These are phyloP conservation scores for Sarcomyxa edulis DNA, from an alignment of 768 basidiomycete genomes.

Conservation along the genomic window DNA sequence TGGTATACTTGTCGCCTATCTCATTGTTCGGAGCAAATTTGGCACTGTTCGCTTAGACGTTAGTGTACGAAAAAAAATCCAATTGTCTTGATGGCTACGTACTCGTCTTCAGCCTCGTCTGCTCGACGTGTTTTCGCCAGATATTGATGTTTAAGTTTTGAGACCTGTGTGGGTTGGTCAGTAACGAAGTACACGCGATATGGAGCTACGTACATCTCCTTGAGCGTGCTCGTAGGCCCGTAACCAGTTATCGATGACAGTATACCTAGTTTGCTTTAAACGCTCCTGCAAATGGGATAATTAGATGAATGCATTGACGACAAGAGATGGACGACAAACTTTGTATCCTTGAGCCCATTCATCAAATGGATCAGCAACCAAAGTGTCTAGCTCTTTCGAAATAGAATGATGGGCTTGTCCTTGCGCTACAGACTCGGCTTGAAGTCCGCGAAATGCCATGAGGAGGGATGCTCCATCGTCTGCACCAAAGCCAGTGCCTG, in stretches of 20 bases:
- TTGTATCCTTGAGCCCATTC: conserved; percentile 75
- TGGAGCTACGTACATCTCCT: conserved; percentile 29
- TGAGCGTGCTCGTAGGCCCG: conserved; percentile 66
- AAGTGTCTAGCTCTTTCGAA: conserved; percentile 67
- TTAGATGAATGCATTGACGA: conserved; percentile 8
- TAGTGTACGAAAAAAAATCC: conserved; percentile 10
- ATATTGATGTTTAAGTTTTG: conserved; percentile 74
- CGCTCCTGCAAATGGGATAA: conserved; percentile 41
- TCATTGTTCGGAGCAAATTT: conserved; percentile 77
- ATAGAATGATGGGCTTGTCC: conserved; percentile 71
- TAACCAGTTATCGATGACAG: conserved; percentile 62
- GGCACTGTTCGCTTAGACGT: conserved; percentile 63
- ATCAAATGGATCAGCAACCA: conserved; percentile 78
- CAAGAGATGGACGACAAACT: conserved; percentile 28
- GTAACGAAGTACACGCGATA: background rate
- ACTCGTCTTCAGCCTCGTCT: conserved; percentile 95
- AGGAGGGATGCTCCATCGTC: conserved; percentile 84
- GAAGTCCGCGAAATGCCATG: conserved; percentile 75
- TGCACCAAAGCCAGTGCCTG: conserved; percentile 63
- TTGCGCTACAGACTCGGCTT: conserved; percentile 64
- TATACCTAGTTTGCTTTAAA: conserved; percentile 50
- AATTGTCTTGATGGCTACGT: too few species aligned
- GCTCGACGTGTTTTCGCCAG: conserved; percentile 74
- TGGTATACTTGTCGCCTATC: conserved; percentile 70
- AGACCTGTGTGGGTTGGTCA: conserved; percentile 26